Evolutionary conservation across 805 yeast species (phyloP), one percentile per base, ranked within the genome.

Genomic region (Saturnispora silvae): DNA sequence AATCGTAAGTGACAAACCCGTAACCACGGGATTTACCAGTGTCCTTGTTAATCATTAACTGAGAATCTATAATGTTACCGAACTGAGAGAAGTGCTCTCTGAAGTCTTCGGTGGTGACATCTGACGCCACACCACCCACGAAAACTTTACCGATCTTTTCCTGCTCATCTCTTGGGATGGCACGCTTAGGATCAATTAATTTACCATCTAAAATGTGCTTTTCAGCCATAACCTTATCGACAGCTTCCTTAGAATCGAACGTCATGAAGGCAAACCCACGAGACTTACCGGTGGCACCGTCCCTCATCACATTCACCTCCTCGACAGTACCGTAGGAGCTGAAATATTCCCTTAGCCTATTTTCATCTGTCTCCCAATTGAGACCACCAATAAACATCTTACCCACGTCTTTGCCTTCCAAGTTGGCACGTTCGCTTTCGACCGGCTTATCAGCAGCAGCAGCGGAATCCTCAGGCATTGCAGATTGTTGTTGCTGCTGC

Each of bases 291-390:
- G 92, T 81, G 32, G 69, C 64, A 29, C 73, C 69, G 56, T 89
- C 97, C 51, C 92, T 80, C 97, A 92, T 89, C 44, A 89, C 89
- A 28, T 89, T 83, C 51, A 82, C 74, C 47, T 87, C 96, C 29
- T 75, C 56, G 38, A 89, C 87, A 45, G 81, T 89, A 49, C 98
- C 98, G 56, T 73, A 89, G 57, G 87, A 79, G 33, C 79, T 65
- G 56, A 89, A 89, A 57, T 89, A 89, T 38, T 75, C 78, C 47
- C 70, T 76, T 60, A 89, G 64, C 24, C 81, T 75, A 45, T 86
- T 94, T 53, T 89, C 97, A 11, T 87, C 78, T 13, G 98, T 89
- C 54, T 89, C 96, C 97, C 97, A 89, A 53, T 89, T 92, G 50
- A 89, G 74, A 35, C 98, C 98, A 45, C 98, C 98, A 58, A 85